Base-by-base conservation (phyloP, 2,329 filamentous ascomycete genomes). In the Fusarium dimerum region DNA sequence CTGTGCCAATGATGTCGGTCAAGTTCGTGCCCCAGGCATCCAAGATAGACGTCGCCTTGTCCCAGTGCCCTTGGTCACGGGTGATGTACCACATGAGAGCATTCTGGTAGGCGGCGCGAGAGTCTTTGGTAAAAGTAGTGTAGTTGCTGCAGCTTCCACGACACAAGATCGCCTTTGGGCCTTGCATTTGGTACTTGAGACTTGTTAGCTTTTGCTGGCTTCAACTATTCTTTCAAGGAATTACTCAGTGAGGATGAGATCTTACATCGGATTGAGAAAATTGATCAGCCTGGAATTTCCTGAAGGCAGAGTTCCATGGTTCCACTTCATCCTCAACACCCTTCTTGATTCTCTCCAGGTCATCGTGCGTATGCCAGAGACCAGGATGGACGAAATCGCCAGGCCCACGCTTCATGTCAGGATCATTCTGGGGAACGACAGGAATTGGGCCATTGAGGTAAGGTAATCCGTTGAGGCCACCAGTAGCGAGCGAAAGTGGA, bases 1-100 rank as follows among this genome's bases (percentile, higher is more conserved):
- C 71, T 0, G 59, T 66, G 2, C 70, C 70, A 38, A 71, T 63
- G 40, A 73, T 66, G 46, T 65, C 58, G 6, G 64, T 69, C 9
- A 73, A 50, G 18, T 64, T 68, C 5, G 59, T 58, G 2, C 71
- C 70, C 69, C 69, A 73, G 0, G 62, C 66, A 44, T 76, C 68
- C 0, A 76, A 58, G 40, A 76, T 76, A 2, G 57, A 62, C 3
- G 73, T 68, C 4, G 64, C 61, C 1, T 51, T 52, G 10, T 69
- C 57, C 68, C 68, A 74, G 45, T 75, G 71, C 5, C 52, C 59
- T 26, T 71, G 56, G 47, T 72, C 62, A 8, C 61, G 59, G 1
- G 73, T 75, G 49, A 76, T 73, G 45, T 75, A 74, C 73, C 71
- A 75, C 72, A 74, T 73, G 9, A 74, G 57, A 6, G 73, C 66